Percentiles rank a stretch among this genome's conserved stretches.
Evolutionary conservation across 139 green algal genomes (phyloP).

Genomic region (Chlamydomonas incerta): DNA sequence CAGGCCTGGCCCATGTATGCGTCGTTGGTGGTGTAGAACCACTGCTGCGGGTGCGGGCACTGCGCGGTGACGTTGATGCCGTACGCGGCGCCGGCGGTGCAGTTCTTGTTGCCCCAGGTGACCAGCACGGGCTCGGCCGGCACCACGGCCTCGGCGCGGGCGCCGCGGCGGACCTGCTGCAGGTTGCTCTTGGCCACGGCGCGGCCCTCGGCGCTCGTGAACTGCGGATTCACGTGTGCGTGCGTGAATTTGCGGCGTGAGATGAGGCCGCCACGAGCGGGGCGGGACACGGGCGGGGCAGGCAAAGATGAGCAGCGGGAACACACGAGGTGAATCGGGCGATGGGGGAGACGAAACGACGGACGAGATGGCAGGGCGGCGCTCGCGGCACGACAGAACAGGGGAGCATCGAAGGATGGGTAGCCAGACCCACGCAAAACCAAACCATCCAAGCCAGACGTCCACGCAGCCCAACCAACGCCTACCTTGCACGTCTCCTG

Average conservation of each 20-base stretch:
- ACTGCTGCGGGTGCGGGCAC: neutral
- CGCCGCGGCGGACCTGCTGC: neutral
- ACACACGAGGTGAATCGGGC: too few species aligned
- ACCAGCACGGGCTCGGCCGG: neutral
- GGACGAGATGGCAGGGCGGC: too few species aligned
- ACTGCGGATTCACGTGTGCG: neutral
- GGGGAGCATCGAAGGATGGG: neutral
- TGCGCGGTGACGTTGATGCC: neutral
- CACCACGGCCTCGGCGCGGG: neutral
- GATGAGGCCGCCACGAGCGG: too few species aligned
- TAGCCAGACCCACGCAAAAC: neutral
- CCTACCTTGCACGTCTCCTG: neutral
- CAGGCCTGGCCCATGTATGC: neutral
- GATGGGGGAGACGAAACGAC: too few species aligned
- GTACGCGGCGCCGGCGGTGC: neutral
- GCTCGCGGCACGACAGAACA: neutral
- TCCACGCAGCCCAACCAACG: neutral
- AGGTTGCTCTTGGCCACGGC: neutral
- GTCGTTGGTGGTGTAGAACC: constrained; percentile 3
- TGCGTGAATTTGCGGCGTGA: too few species aligned
- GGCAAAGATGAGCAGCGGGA: too few species aligned
- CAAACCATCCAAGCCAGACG: neutral
- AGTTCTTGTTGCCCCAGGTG: neutral
- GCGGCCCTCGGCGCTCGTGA: neutral
- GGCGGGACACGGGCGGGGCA: too few species aligned